phyloP scores from a whole-genome alignment of 345 rosid genomes.

The Microthlaspi erraticum region DNA sequence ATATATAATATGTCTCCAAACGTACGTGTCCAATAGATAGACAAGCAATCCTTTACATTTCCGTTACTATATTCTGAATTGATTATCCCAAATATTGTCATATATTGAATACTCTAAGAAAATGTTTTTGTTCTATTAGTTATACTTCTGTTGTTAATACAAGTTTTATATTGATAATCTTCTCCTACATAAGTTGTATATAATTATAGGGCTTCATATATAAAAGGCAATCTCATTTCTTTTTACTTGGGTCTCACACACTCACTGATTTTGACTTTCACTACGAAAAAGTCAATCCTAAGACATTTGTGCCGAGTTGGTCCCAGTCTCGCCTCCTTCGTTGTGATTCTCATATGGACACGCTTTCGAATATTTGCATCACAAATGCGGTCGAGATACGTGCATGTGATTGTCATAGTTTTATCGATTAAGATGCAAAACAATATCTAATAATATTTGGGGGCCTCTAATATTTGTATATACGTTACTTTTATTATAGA shows the following conservation, averaged over 20 bases:
- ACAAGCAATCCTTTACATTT: neutral
- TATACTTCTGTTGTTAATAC: too few relatives aligned
- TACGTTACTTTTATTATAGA: too few relatives aligned
- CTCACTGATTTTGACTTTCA: conserved; percentile 26
- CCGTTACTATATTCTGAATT: neutral
- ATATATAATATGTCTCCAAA: too few relatives aligned
- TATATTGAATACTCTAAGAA: neutral
- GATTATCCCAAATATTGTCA: neutral
- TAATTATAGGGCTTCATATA: neutral
- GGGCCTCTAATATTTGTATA: too few relatives aligned
- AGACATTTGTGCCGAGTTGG: neutral
- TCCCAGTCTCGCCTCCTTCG: neutral
- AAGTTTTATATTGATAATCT: neutral
- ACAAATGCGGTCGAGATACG: neutral
- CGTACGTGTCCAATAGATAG: neutral
- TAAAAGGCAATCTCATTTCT: conserved; percentile 1
- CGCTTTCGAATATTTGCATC: conserved; percentile 25
- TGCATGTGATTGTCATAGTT: conserved; percentile 14
- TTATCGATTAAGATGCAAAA: neutral
- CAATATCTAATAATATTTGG: too few relatives aligned
- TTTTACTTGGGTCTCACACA: conserved; percentile 14
- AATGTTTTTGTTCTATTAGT: too few relatives aligned
- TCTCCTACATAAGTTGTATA: neutral
- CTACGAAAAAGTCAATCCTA: conserved; percentile 8
- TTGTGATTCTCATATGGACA: conserved; percentile 27